Conservation (phyloP, 331 rosid genomes). For the Phaseolus coccineus region DNA sequence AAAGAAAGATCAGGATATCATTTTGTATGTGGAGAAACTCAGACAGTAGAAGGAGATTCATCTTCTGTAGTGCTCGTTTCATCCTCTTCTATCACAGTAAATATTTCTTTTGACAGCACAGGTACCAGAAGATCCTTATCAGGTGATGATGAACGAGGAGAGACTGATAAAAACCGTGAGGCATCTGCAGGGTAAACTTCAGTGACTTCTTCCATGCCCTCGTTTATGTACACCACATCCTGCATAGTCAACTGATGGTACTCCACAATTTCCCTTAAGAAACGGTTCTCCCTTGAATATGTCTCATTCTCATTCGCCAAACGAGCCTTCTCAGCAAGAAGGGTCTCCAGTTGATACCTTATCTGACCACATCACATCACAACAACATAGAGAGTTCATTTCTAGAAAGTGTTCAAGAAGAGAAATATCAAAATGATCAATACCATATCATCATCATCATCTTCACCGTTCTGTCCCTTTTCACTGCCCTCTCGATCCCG, state of each 20-base stretch:
- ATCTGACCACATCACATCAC: slow-evolving; percentile 61
- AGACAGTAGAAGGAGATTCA: slow-evolving; percentile 45
- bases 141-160: slow-evolving; percentile 56
- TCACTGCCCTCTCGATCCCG: slow-evolving; percentile 82
- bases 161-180: slow-evolving; percentile 48
- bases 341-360: slow-evolving; percentile 92
- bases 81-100: slow-evolving; percentile 56
- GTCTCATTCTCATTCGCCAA: slow-evolving; percentile 85
- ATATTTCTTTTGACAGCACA: slow-evolving; percentile 43
- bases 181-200: slow-evolving; percentile 71
- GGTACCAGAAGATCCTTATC: slow-evolving; percentile 44
- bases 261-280: slow-evolving; percentile 96
- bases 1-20: slow-evolving; percentile 24
- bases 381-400: slow-evolving; percentile 1
- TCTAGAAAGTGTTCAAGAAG: neutral
- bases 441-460: slow-evolving; percentile 93
- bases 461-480: slow-evolving; percentile 77
- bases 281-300: slow-evolving; percentile 90
- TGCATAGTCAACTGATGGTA: slow-evolving; percentile 98
- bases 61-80: slow-evolving; percentile 43
- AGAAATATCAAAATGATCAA: neutral
- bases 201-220: slow-evolving; percentile 83
- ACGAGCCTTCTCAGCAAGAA: slow-evolving; percentile 92
- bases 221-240: slow-evolving; percentile 88
- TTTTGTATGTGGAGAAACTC: slow-evolving; percentile 44